Evolutionary conservation across 2,329 filamentous ascomycete genomes (phyloP).

Genomic region (Beauveria scarabaeidicola): DNA sequence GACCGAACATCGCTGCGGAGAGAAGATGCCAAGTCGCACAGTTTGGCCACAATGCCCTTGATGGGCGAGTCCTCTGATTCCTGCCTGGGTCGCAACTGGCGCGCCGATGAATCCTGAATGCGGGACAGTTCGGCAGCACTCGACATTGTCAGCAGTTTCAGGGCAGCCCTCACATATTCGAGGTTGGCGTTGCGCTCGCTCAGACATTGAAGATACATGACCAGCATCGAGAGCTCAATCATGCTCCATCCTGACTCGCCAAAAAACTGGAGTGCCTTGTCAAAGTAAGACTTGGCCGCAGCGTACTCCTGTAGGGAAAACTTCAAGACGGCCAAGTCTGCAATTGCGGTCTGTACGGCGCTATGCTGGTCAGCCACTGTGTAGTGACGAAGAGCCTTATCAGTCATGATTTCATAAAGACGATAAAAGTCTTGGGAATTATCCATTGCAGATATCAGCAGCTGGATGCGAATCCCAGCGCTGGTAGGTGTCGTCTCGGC

Average conservation of each 20-base stretch:
- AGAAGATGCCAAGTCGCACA: slow-evolving; percentile 36
- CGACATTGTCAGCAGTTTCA: slow-evolving; percentile 65
- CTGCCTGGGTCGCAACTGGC: slow-evolving; percentile 17
- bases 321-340: slow-evolving; percentile 79
- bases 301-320: slow-evolving; percentile 66
- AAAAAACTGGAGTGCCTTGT: slow-evolving; percentile 70
- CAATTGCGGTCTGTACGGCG: slow-evolving; percentile 67
- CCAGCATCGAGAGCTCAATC: slow-evolving; percentile 73
- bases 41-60: slow-evolving; percentile 38
- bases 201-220: slow-evolving; percentile 78
- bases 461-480: slow-evolving; percentile 33
- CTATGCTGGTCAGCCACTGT: slow-evolving; percentile 69
- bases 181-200: slow-evolving; percentile 66
- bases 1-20: slow-evolving; percentile 53
- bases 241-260: slow-evolving; percentile 69
- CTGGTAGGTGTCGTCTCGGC: slow-evolving; percentile 20
- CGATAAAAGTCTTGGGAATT: slow-evolving; percentile 56
- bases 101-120: slow-evolving; percentile 27
- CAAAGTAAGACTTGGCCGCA: slow-evolving; percentile 69
- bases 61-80: slow-evolving; percentile 28
- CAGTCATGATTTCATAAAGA: slow-evolving; percentile 69
- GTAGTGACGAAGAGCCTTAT: slow-evolving; percentile 75
- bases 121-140: slow-evolving; percentile 46
- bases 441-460: slow-evolving; percentile 53
- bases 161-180: slow-evolving; percentile 67